phyloP scores from a whole-genome alignment of 345 rosid species.

The Corymbia maculata region DNA sequence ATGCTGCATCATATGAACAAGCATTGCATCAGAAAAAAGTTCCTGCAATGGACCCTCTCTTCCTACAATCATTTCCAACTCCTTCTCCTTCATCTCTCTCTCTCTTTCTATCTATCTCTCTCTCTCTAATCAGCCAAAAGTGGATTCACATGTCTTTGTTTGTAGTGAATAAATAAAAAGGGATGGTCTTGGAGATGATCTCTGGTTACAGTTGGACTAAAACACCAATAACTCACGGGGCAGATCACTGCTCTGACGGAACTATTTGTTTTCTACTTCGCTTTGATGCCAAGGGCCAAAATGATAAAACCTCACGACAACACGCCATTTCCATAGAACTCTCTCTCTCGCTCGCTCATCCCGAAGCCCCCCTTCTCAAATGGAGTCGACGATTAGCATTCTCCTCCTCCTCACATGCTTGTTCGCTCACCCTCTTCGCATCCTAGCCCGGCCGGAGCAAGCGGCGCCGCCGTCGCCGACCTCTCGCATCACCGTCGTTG shows the following conservation, averaged over 20 bases:
- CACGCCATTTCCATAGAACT: conserved; percentile 11
- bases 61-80: background rate
- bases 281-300: background rate
- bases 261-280: background rate
- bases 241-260: conserved; percentile 3
- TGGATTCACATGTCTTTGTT: conserved; percentile 84
- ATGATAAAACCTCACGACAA: background rate
- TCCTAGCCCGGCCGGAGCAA: conserved; percentile 2
- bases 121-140: conserved; percentile 24
- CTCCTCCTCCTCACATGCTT: conserved; percentile 33
- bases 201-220: conserved; percentile 21
- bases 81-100: conserved; percentile 1
- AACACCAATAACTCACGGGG: conserved; percentile 68
- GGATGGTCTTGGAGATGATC: background rate
- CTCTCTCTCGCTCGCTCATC: background rate
- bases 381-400: background rate
- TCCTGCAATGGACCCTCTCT: background rate
- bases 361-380: background rate
- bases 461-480: conserved; percentile 6
- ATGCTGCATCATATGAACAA: background rate
- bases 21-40: background rate
- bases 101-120: background rate
- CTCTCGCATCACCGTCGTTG: conserved; percentile 60
- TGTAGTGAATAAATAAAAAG: conserved; percentile 33
- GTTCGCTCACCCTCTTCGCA: conserved; percentile 12